Percentiles rank a stretch among this genome's conserved stretches.
Evolutionary conservation across 768 basidiomycete genomes (phyloP).

Genomic region (Mycena vitilis): DNA sequence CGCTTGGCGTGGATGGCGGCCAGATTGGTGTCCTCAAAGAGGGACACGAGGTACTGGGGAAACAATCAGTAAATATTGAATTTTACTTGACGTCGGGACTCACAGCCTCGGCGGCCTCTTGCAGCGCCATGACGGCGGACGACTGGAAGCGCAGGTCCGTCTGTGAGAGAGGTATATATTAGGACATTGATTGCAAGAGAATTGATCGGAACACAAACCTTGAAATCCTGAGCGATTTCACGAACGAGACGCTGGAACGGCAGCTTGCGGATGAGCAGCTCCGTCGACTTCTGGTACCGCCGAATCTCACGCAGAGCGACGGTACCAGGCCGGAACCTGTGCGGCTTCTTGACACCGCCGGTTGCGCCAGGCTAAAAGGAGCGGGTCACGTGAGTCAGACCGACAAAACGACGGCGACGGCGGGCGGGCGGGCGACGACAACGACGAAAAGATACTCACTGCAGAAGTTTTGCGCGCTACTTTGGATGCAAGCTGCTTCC

Average conservation of each 20-base stretch:
- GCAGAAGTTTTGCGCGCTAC: conserved; percentile 91
- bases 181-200: conserved; percentile 23
- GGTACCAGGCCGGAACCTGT: conserved; percentile 96
- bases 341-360: conserved; percentile 99
- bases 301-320: conserved; percentile 99
- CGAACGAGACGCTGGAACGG: conserved; percentile 99
- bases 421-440: conserved; percentile 31
- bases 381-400: conserved; percentile 38
- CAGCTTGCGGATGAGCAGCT: conserved; percentile 98
- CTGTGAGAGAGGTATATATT: conserved; percentile 47
- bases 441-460: conserved; percentile 56
- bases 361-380: conserved; percentile 63
- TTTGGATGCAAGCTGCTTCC: conserved; percentile 97
- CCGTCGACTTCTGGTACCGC: conserved; percentile 98
- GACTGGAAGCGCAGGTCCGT: conserved; percentile 96
- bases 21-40: conserved; percentile 92
- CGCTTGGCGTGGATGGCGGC: conserved; percentile 92
- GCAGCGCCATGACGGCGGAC: conserved; percentile 92
- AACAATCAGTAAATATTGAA: neutral
- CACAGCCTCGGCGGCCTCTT: conserved; percentile 88
- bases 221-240: conserved; percentile 97
- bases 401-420: conserved; percentile 25
- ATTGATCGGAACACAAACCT: conserved; percentile 52
- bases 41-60: conserved; percentile 76
- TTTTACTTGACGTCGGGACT: conserved; percentile 5